Percentiles rank a stretch among this genome's conserved stretches.
Conservation (phyloP, 1,139 yeast species). For the Saccharomyces pastorianus region DNA sequence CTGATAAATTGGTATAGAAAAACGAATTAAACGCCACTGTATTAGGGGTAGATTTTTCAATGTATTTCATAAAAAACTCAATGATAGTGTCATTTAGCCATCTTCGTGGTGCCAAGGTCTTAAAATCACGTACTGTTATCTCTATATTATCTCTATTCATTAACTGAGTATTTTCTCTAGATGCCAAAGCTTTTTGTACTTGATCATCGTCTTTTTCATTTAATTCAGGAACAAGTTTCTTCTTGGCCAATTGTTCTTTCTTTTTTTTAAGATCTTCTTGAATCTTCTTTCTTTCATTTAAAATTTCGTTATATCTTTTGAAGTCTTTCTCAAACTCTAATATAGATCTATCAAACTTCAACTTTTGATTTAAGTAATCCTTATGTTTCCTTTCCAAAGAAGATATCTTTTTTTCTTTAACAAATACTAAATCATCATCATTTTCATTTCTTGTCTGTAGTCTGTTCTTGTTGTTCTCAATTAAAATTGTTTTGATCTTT, state of each 20-base stretch:
- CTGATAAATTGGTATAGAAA: slow-evolving; percentile 64
- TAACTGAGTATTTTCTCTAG: slow-evolving; percentile 31
- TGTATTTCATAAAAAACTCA: slow-evolving; percentile 65
- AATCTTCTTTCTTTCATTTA: slow-evolving; percentile 37
- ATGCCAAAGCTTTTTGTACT: slow-evolving; percentile 37
- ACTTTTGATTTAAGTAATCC: slow-evolving; percentile 20
- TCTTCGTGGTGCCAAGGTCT: slow-evolving; percentile 56
- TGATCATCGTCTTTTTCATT: slow-evolving; percentile 29
- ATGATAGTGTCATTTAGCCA: slow-evolving; percentile 93
- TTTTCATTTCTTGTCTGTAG: slow-evolving; percentile 3
- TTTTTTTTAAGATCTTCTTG: slow-evolving; percentile 34
- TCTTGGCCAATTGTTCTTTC: slow-evolving; percentile 27
- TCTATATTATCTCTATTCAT: slow-evolving; percentile 47
- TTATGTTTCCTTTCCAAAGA: slow-evolving; percentile 25
- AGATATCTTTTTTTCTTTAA: slow-evolving; percentile 28
- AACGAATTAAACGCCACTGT: slow-evolving; percentile 79
- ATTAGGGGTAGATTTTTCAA: slow-evolving; percentile 33
- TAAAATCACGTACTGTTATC: slow-evolving; percentile 56
- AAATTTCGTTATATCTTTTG: slow-evolving; percentile 36
- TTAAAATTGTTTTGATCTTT: slow-evolving; percentile 20
- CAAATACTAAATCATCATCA: slow-evolving; percentile 29
- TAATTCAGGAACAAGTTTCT: slow-evolving; percentile 27
- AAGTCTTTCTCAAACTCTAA: slow-evolving; percentile 33
- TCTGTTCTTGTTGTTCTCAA: slow-evolving; percentile 9
- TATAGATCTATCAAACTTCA: slow-evolving; percentile 19